Percentiles rank a stretch among this genome's conserved stretches.
These are phyloP conservation scores for Termitomyces sp. DNA, from an alignment of 768 basidiomycete genomes.

Conservation along the genomic window DNA sequence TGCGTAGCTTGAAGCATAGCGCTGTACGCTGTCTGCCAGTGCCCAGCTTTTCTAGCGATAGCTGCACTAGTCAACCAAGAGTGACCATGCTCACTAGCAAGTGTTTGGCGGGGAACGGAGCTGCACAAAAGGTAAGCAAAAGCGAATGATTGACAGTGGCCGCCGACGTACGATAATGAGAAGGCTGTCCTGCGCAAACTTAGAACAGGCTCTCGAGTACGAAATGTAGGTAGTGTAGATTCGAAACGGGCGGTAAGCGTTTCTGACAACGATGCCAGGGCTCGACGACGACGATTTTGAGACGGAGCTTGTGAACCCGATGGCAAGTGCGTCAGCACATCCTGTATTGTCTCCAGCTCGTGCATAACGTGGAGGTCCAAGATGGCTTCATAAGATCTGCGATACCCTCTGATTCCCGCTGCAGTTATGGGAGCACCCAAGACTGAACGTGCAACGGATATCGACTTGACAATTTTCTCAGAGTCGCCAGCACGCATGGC, in stretches of 20 bases:
- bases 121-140: conserved; percentile 15
- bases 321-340: conserved; percentile 32
- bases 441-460: conserved; percentile 60
- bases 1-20: conserved; percentile 88
- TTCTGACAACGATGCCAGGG: conserved; percentile 37
- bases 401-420: conserved; percentile 76
- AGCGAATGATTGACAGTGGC: background rate
- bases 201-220: conserved; percentile 80
- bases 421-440: conserved; percentile 80
- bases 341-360: conserved; percentile 71
- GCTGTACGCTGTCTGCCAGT: conserved; percentile 95
- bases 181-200: conserved; percentile 88
- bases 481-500: conserved; percentile 62
- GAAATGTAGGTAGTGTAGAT: conserved; percentile 80
- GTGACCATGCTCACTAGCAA: conserved; percentile 62
- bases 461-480: conserved; percentile 37
- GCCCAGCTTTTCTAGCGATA: conserved; percentile 91
- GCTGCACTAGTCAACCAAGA: conserved; percentile 95
- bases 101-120: conserved; percentile 27
- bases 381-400: conserved; percentile 81
- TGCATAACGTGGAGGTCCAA: conserved; percentile 81
- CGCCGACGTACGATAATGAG: conserved; percentile 49
- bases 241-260: conserved; percentile 63
- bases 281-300: conserved; percentile 25
- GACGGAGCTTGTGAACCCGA: conserved; percentile 30